phyloP scores from a whole-genome alignment of 2,329 filamentous ascomycete genomes.

The Penicillium sp. region DNA sequence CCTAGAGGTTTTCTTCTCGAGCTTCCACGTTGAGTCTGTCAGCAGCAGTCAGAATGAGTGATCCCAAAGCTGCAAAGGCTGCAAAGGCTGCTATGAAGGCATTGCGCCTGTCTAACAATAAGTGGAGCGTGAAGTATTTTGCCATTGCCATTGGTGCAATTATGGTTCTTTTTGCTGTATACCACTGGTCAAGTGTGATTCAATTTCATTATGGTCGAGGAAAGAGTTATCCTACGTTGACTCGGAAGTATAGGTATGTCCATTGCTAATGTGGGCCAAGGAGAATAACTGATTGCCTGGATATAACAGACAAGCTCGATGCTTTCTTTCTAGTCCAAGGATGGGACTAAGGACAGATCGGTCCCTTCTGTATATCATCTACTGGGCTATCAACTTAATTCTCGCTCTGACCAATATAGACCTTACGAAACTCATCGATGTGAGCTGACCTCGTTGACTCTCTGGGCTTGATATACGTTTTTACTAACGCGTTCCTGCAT shows the following conservation, averaged over 20 bases:
- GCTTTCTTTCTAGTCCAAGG: not conserved
- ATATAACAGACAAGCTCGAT: not conserved
- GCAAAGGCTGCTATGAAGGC: not conserved
- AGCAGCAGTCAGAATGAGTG: not conserved
- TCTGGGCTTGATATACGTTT: not conserved
- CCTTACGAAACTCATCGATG: not conserved
- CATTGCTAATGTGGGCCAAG: not conserved
- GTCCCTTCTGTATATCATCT: conserved; percentile 6
- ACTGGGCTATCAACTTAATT: conserved; percentile 12
- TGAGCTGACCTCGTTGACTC: not conserved
- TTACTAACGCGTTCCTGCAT: not conserved
- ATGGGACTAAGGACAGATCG: conserved; percentile 5
- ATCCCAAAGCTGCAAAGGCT: not conserved
- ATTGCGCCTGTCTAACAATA: conserved; percentile 11
- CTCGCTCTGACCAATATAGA: conserved; percentile 5
- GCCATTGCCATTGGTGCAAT: conserved; percentile 14
- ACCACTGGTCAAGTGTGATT: conserved; percentile 11
- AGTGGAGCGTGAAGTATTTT: conserved; percentile 16
- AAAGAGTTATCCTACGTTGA: not conserved
- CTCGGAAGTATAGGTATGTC: not conserved
- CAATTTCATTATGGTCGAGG: not conserved
- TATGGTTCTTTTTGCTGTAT: conserved; percentile 10
- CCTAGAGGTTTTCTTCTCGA: not conserved
- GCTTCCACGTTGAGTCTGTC: not conserved
- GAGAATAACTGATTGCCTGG: not conserved